A percentile compares a stretch with the other conserved stretches of the same genome.
Evolutionary conservation across 139 green algal species (phyloP).

Genomic region (Chlorella sorokiniana): DNA sequence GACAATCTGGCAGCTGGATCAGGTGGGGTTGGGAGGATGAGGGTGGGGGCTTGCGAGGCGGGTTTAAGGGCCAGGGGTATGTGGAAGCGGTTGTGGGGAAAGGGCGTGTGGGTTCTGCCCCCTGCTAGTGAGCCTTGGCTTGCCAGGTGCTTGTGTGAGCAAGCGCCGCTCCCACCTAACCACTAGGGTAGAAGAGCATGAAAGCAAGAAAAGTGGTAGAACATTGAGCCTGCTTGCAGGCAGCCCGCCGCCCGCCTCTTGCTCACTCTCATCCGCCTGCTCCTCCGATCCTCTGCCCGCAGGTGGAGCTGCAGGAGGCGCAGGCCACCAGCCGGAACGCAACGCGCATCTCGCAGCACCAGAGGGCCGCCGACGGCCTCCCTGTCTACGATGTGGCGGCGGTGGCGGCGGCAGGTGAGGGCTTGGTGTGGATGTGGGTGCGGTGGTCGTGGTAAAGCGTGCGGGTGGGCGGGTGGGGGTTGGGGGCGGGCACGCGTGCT

Average conservation of each 20-base stretch:
- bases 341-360: neutral
- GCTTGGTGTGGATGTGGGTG: no score
- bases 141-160: no score
- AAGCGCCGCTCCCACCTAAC: no score
- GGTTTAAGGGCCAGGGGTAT: neutral
- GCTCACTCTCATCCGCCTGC: neutral
- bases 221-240: neutral
- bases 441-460: no score
- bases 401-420: neutral
- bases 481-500: no score
- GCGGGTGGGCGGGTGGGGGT: no score
- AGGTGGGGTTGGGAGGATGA: neutral
- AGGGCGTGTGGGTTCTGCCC: no score
- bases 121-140: no score
- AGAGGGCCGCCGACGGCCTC: neutral
- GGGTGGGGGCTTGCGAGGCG: neutral
- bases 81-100: neutral
- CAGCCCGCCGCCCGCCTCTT: neutral
- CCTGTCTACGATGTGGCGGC: neutral
- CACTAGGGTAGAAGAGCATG: no score
- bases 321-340: conserved; percentile 2
- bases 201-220: neutral
- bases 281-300: neutral
- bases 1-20: conserved; percentile 47
- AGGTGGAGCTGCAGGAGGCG: conserved; percentile 15